A percentile compares a stretch with the other conserved stretches of the same genome.
Evolutionary conservation across 257 asterid genomes (phyloP).

Genomic region (Schizonepeta tenuifolia): DNA sequence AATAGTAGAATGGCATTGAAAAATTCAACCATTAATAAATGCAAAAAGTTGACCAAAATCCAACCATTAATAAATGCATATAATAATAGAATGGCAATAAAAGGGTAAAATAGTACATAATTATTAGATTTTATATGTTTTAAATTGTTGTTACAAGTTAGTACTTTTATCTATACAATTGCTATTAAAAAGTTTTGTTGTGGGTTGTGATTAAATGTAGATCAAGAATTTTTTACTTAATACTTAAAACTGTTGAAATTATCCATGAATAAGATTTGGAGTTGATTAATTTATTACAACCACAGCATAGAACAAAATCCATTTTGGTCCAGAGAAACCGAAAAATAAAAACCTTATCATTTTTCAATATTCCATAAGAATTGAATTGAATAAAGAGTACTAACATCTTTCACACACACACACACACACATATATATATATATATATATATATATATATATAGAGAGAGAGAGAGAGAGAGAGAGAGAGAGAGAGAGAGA

Average conservation of each 20-base stretch:
- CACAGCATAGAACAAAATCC: slow-evolving; percentile 6
- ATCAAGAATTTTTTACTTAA: background rate
- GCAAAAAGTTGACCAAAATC: no score
- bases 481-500: background rate
- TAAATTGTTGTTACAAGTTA: no score
- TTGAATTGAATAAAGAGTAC: background rate
- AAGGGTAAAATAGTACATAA: no score
- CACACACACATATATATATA: no score
- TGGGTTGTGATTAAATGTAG: background rate
- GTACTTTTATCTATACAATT: no score
- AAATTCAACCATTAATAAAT: no score
- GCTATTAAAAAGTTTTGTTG: background rate
- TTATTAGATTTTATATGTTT: no score
- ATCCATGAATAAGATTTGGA: background rate
- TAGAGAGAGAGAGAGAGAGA: background rate
- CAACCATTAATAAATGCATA: no score
- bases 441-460: no score
- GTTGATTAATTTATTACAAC: background rate
- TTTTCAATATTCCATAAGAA: slow-evolving; percentile 28
- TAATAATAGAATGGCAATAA: no score
- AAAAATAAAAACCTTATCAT: slow-evolving; percentile 27
- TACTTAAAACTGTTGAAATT: background rate
- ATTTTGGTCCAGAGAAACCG: slow-evolving; percentile 6
- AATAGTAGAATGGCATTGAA: no score
- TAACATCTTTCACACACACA: slow-evolving; percentile 2